Percentiles rank a stretch among this genome's conserved stretches.
phyloP scores from a whole-genome alignment of 306 rosid genomes.

The Ormosia emarginata region DNA sequence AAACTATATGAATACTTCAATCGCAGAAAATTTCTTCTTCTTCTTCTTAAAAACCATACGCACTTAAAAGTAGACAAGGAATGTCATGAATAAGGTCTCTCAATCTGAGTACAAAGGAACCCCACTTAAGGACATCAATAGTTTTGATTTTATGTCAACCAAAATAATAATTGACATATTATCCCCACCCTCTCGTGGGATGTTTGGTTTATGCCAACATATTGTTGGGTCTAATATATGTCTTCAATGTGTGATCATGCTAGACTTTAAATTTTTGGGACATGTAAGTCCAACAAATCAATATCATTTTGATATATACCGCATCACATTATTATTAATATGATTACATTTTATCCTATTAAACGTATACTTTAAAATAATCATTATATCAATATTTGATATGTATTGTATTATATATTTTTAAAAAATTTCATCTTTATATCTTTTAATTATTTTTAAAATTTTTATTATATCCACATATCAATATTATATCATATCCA shows the following conservation, averaged over 20 bases:
- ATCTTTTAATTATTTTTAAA: no score
- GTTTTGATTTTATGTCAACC: slow-evolving; percentile 29
- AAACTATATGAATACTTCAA: neutral
- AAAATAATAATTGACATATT: slow-evolving; percentile 29
- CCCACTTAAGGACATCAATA: slow-evolving; percentile 28
- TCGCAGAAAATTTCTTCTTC: neutral
- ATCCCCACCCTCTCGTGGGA: slow-evolving; percentile 23
- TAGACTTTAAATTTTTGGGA: slow-evolving; percentile 9
- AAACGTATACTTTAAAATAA: no score
- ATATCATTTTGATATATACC: neutral
- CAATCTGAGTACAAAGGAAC: slow-evolving; percentile 23
- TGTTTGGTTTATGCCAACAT: slow-evolving; percentile 33
- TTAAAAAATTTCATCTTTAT: no score
- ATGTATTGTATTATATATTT: no score
- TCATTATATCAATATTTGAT: no score
- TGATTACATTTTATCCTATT: neutral
- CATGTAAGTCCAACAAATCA: slow-evolving; percentile 18
- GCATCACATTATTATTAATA: slow-evolving; percentile 9
- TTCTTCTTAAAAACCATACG: neutral
- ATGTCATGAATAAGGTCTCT: slow-evolving; percentile 30
- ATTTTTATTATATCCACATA: no score
- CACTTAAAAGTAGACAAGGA: slow-evolving; percentile 20
- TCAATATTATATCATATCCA: no score
- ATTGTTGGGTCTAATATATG: slow-evolving; percentile 2
- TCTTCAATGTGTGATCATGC: slow-evolving; percentile 1